Evolutionary conservation across 1,139 yeast species (phyloP), one percentile per base, ranked within the genome.

Genomic region (Nakaseomyces sp.): DNA sequence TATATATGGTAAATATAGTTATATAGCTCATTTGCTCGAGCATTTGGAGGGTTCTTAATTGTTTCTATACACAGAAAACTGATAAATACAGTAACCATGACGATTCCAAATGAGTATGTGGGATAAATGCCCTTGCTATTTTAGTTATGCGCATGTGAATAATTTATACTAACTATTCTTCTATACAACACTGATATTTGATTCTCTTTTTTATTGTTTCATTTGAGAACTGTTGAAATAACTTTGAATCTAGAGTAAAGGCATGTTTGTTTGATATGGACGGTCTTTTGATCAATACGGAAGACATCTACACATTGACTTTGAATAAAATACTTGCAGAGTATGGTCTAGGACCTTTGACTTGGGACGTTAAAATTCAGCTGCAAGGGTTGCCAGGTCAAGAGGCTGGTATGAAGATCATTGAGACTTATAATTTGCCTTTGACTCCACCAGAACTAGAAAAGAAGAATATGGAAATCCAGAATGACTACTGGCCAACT

Each of bases 261-360:
- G 96, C 96, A 48, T 88, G 96, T 72, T 81, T 89, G 45, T 89
- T 89, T 64, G 91, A 91, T 70, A 88, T 91, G 96, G 97, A 91
- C 61, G 98, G 98, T 2, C 76, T 94, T 24, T 70, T 91, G 50
- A 74, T 91, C 58, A 86, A 89, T 66, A 84, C 96, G 2, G 98
- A 91, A 64, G 94, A 85, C 50, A 71, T 88, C 46, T 91, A 91
- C 63, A 89, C 98, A 0, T 77, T 77, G 47, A 83, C 84, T 3
- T 69, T 85, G 36, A 74, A 81, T 41, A 79, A 76, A 45, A 64
- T 87, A 5, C 71, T 91, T 36, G 76, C 76, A 9, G 70, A 72
- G 46, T 81, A 75, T 54, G 87, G 83, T 28, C 84, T 81, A 53
- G 88, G 88, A 0, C 80, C 84, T 1, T 70, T 91, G 50, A 81